phyloP scores from a whole-genome alignment of 2,329 filamentous ascomycete species.

The Acarospora socialis region DNA sequence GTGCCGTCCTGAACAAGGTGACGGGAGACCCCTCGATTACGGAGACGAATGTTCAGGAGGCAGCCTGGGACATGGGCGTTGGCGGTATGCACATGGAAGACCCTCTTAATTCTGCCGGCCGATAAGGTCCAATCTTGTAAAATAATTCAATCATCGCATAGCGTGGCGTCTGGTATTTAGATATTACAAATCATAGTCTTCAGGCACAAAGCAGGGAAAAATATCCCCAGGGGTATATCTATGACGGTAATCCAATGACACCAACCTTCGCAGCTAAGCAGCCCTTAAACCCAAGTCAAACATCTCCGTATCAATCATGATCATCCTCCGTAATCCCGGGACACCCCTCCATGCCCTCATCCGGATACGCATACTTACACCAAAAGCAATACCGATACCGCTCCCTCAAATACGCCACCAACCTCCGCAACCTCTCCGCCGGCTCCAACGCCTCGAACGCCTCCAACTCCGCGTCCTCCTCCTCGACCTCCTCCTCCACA shows the following conservation, averaged over 20 bases:
- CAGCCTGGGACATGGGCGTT: conserved; percentile 10
- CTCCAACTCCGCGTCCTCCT: conserved; percentile 68
- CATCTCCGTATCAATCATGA: conserved; percentile 51
- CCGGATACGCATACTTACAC: conserved; percentile 76
- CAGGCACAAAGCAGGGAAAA: too few relatives aligned
- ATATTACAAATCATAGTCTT: too few relatives aligned
- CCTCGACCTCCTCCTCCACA: conserved; percentile 37
- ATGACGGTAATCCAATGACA: too few relatives aligned
- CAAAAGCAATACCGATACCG: conserved; percentile 82
- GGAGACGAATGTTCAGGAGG: conserved; percentile 1
- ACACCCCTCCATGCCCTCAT: conserved; percentile 68
- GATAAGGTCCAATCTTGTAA: too few relatives aligned
- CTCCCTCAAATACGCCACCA: conserved; percentile 56
- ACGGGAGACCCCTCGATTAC: not conserved
- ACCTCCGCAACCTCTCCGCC: conserved; percentile 47
- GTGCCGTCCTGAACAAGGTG: conserved; percentile 7
- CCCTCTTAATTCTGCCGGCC: too few relatives aligned
- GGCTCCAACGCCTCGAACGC: conserved; percentile 59
- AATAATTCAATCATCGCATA: too few relatives aligned
- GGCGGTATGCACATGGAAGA: conserved; percentile 8
- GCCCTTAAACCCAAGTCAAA: too few relatives aligned
- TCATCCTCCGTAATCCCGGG: conserved; percentile 81
- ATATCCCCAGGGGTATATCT: too few relatives aligned
- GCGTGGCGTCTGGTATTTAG: too few relatives aligned
- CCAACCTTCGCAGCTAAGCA: too few relatives aligned